These are phyloP conservation scores for Jatropha curcas DNA, from an alignment of 345 rosid genomes.

Conservation along the genomic window DNA sequence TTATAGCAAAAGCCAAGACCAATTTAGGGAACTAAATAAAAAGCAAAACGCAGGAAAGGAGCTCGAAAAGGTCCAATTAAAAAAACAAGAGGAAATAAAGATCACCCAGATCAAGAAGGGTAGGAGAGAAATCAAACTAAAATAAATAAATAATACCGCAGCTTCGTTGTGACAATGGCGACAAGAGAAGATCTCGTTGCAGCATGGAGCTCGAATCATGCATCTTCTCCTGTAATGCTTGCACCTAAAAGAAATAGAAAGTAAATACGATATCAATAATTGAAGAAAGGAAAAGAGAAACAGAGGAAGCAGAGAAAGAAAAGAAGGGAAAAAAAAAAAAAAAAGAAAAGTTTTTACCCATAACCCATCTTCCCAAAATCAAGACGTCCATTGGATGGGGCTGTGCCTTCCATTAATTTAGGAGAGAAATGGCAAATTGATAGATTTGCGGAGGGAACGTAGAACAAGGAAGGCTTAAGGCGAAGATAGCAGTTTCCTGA, in stretches of 20 bases:
- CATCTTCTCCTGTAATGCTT: slow-evolving; percentile 93
- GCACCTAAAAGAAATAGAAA: slow-evolving; percentile 45
- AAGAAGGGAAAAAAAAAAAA: background rate
- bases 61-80: slow-evolving; percentile 1
- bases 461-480: slow-evolving; percentile 4
- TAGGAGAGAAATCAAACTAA: background rate
- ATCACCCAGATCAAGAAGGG: slow-evolving; percentile 16
- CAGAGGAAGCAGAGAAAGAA: background rate
- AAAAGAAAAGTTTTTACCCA: slow-evolving; percentile 45
- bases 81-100: slow-evolving; percentile 13
- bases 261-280: background rate
- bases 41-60: background rate
- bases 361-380: slow-evolving; percentile 91
- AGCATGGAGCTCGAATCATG: slow-evolving; percentile 87
- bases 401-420: slow-evolving; percentile 55
- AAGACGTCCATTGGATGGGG: slow-evolving; percentile 62
- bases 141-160: slow-evolving; percentile 52
- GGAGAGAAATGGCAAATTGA: slow-evolving; percentile 17
- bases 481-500: background rate
- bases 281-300: slow-evolving; percentile 5
- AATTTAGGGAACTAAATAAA: background rate
- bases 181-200: slow-evolving; percentile 86
- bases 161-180: slow-evolving; percentile 97
- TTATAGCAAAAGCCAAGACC: background rate
- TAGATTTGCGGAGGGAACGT: background rate